A percentile compares a stretch with the other conserved stretches of the same genome.
phyloP scores from a whole-genome alignment of 2,329 filamentous ascomycete species.

The Trichoderma sp. region DNA sequence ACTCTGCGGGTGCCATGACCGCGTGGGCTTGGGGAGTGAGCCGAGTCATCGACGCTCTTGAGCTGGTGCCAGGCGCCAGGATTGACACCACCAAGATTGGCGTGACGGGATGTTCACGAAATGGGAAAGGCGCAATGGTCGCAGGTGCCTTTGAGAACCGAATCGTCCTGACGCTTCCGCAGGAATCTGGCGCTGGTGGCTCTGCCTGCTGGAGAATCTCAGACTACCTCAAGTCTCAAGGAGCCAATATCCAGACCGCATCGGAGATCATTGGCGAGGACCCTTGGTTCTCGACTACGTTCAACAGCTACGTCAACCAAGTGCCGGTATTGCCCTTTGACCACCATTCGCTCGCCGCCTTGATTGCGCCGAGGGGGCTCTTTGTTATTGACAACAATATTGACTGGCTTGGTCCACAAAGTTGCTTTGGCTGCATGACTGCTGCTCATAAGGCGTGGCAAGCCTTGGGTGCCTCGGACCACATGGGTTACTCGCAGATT shows the following conservation, averaged over 20 bases:
- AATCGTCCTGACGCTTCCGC: constrained; percentile 12
- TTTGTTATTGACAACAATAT: constrained; percentile 16
- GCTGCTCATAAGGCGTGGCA: constrained; percentile 18
- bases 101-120: constrained; percentile 15
- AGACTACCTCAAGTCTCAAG: constrained; percentile 9
- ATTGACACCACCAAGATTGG: constrained; percentile 18
- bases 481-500: constrained; percentile 20
- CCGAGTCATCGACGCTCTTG: constrained; percentile 20
- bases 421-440: constrained; percentile 21
- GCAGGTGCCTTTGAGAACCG: constrained; percentile 15
- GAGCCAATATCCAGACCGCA: constrained; percentile 19
- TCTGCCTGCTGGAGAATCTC: constrained; percentile 19
- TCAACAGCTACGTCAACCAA: constrained; percentile 20
- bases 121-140: constrained; percentile 16
- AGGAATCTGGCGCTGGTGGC: constrained; percentile 14
- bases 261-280: constrained; percentile 20
- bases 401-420: constrained; percentile 19
- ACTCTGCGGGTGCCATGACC: constrained; percentile 13
- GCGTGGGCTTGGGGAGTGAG: constrained; percentile 24
- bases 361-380: constrained; percentile 5
- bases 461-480: constrained; percentile 3
- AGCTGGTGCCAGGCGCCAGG: background rate
- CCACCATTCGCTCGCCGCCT: constrained; percentile 5
- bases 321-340: constrained; percentile 12
- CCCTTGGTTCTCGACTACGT: constrained; percentile 8